Base-by-base conservation (phyloP, 139 green algal species). In the Chlamydomonas applanata region DNA sequence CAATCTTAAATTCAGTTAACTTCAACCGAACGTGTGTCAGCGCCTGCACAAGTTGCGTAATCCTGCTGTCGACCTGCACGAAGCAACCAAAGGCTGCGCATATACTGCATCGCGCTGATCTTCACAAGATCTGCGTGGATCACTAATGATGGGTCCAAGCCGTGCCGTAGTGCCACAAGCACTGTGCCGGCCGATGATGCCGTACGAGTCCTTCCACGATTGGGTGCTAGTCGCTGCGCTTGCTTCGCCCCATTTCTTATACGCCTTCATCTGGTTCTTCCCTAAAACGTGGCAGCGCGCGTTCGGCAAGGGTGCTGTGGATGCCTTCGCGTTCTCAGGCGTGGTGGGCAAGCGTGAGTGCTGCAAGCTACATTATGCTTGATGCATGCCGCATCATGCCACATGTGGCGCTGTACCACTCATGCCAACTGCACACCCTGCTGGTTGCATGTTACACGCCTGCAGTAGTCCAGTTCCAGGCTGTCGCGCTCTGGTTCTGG, bases 211-310 rank as follows among this genome's bases (percentile, higher is more conserved):
- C 7, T 49, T 19, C 11, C 40, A 49, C 11, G 40, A 49, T 17
- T 53, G 62, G 33, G 7, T 40, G 11, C 22, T 78, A 13, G 40
- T 85, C 2, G 66, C 29, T 9, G 69, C 72, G 24, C 32, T 94
- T 19, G 82, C 86, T 3, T 40, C 77, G 3, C 89, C 90, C 0
- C 90, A 95, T 61, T 57, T 92, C 0, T 70, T 95, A 1, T 95
- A 95, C 59, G 86, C 84, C 14, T 87, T 79, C 66, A 86, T 94
- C 20, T 95, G 90, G 90, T 85, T 89, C 32, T 69, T 76, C 1
- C 81, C 86, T 2, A 24, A 65, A 0, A 17, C 33, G 3, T 95
- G 89, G 89, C 61, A 44, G 49, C 27, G 29, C 0, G 2, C 72
- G 11, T 95, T 93, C 52, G 52, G 72, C 5, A 85, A 82, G 36